Evolutionary conservation across 2,329 filamentous ascomycete genomes (phyloP).

Genomic region (Trichophyton simii): DNA sequence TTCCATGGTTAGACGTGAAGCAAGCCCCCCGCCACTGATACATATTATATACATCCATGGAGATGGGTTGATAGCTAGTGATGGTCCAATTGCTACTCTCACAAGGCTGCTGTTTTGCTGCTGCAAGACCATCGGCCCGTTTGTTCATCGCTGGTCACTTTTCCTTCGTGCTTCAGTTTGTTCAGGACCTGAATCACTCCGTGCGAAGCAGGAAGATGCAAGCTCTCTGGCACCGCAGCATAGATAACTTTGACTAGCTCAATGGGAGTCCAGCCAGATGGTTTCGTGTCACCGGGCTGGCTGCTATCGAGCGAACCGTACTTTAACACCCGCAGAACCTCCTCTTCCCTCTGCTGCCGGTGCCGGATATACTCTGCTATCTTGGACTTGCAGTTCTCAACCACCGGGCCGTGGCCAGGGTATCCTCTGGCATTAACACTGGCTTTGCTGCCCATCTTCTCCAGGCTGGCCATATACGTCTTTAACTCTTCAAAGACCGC

Average conservation of each 20-base stretch:
- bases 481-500: conserved; percentile 69
- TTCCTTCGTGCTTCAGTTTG: conserved; percentile 67
- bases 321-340: conserved; percentile 55
- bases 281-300: conserved; percentile 16
- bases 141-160: conserved; percentile 35
- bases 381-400: conserved; percentile 58
- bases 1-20: neutral
- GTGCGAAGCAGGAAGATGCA: conserved; percentile 63
- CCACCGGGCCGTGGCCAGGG: conserved; percentile 72
- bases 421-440: conserved; percentile 52
- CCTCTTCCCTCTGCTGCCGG: conserved; percentile 63
- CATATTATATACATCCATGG: neutral
- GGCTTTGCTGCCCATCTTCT: conserved; percentile 51
- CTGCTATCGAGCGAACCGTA: conserved; percentile 27
- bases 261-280: conserved; percentile 51
- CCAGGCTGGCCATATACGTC: conserved; percentile 55
- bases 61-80: neutral
- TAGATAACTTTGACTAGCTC: conserved; percentile 87
- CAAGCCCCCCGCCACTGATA: neutral
- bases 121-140: conserved; percentile 14
- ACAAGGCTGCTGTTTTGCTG: conserved; percentile 22
- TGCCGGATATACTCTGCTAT: conserved; percentile 76
- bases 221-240: conserved; percentile 57
- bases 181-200: conserved; percentile 66
- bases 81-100: conserved; percentile 5